Evolutionary conservation across 2,329 filamentous ascomycete genomes (phyloP), one percentile per base, ranked within the genome.

Genomic region (Colletotrichum euphorbiae): DNA sequence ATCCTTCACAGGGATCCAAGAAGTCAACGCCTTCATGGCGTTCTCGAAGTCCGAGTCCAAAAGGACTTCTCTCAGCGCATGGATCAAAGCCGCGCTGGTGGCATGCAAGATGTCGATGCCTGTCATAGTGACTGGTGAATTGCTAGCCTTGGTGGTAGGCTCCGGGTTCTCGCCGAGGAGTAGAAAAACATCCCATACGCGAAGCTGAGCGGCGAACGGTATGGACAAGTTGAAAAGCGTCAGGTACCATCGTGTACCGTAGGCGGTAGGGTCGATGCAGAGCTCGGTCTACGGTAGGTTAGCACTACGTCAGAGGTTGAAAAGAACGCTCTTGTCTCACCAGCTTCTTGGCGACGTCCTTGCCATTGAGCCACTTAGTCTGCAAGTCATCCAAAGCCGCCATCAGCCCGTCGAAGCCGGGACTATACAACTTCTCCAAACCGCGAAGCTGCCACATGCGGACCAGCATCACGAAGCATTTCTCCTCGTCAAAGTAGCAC

Each of bases 161-260:
- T 48, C 71, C n/a, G 89, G 83, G 9, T 86, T 85, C 73, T 95
- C 93, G 52, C 95, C 96, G 12, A 98, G 87, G 13, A 99, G 88
- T 87, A 99, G 93, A 80, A 98, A 98, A 1, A 98, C 92, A 76
- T 99, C 96, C 96, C 96, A 99, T 15, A 99, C 92, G 55, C 96
- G 91, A 40, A 99, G 89, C 79, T 98, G 96, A 3, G 95, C 94
- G 0, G 93, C 87, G 74, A 98, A 99, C 0, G 96, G 96, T 58
- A 99, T 93, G 15, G 93, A 97, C 75, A 98, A 91, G 80, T 98
- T 98, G 85, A 99, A 99, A 8, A 99, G 84, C 2, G 96, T 99
- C 58, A 99, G 85, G 77, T 99, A 99, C 96, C 96, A 99, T 59
- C 94, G 87, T 4, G 95, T 98, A 36, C 94, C 96, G 76, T 98